phyloP scores from a whole-genome alignment of 2,329 filamentous ascomycete species.

The Passalora sequoiae region DNA sequence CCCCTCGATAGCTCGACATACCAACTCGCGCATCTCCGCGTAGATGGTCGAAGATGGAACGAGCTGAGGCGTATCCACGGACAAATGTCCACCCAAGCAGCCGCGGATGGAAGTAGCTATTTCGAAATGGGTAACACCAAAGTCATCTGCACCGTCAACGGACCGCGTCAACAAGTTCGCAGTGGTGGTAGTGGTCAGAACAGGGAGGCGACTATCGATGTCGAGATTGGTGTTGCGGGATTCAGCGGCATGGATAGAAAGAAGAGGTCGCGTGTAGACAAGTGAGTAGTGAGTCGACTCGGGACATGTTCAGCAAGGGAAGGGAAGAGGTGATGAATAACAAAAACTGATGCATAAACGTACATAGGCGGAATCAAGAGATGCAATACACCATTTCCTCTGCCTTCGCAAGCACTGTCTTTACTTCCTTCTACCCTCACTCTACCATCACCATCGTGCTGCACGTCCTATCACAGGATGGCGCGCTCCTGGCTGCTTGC shows the following conservation, averaged over 20 bases:
- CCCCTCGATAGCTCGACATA: constrained; percentile 93
- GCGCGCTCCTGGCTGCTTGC: constrained; percentile 80
- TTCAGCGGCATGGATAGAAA: constrained; percentile 85
- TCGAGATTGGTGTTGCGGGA: constrained; percentile 78
- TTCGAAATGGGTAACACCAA: constrained; percentile 97
- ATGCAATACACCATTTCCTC: constrained; percentile 73
- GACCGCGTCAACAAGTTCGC: constrained; percentile 66
- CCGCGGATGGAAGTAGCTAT: constrained; percentile 88
- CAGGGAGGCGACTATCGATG: constrained; percentile 63
- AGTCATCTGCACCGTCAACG: constrained; percentile 85
- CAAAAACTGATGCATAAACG: constrained; percentile 9
- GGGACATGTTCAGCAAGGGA: background rate
- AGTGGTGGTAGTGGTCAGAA: constrained; percentile 42
- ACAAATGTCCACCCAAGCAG: constrained; percentile 85
- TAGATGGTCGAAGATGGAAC: constrained; percentile 86
- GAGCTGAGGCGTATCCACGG: constrained; percentile 84
- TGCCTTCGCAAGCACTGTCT: constrained; percentile 70
- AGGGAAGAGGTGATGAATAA: background rate
- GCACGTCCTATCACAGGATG: constrained; percentile 84
- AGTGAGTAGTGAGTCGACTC: too few relatives aligned
- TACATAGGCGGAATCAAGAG: constrained; percentile 66
- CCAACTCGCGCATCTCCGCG: constrained; percentile 66
- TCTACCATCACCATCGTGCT: constrained; percentile 77
- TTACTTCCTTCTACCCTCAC: constrained; percentile 85
- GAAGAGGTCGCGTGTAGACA: constrained; percentile 68